phyloP scores from a whole-genome alignment of 495 filamentous ascomycete species.

The Penicillium malachiteum region DNA sequence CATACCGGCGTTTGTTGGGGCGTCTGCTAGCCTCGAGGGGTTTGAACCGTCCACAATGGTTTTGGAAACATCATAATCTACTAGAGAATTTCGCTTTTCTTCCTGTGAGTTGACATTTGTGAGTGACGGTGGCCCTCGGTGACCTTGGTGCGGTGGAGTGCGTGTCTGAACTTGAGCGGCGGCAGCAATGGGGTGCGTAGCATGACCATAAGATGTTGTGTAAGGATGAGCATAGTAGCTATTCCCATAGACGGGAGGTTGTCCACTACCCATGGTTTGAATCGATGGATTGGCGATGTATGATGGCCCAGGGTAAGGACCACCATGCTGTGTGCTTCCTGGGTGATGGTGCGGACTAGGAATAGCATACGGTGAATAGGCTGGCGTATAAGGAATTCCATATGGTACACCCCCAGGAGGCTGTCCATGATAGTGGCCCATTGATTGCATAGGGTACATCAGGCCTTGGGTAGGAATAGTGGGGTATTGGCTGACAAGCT shows the following conservation, averaged over 20 bases:
- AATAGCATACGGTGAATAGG: constrained; percentile 28
- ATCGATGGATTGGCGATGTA: constrained; percentile 19
- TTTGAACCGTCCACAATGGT: constrained; percentile 48
- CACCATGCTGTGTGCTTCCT: constrained; percentile 24
- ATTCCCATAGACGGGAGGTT: constrained; percentile 24
- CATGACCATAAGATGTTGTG: constrained; percentile 17
- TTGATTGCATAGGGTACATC: constrained; percentile 39
- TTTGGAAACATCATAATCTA: constrained; percentile 39
- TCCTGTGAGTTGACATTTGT: constrained; percentile 17
- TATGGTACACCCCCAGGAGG: constrained; percentile 26
- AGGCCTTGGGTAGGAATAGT: constrained; percentile 26
- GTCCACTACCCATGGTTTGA: constrained; percentile 20
- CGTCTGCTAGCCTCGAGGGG: constrained; percentile 23
- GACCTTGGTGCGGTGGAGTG: constrained; percentile 5
- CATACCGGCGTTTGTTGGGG: constrained; percentile 23
- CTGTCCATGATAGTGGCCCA: constrained; percentile 37
- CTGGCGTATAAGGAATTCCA: constrained; percentile 27
- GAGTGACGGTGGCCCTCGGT: background rate
- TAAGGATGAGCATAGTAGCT: constrained; percentile 33
- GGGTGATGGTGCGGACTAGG: constrained; percentile 20
- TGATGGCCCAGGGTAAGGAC: constrained; percentile 8
- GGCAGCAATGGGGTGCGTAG: background rate
- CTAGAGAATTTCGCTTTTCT: constrained; percentile 14
- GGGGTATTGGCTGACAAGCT: constrained; percentile 34
- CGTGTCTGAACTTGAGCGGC: constrained; percentile 5